Conservation (phyloP, 177 flowering plant genomes). For the Vitis hybrid region DNA sequence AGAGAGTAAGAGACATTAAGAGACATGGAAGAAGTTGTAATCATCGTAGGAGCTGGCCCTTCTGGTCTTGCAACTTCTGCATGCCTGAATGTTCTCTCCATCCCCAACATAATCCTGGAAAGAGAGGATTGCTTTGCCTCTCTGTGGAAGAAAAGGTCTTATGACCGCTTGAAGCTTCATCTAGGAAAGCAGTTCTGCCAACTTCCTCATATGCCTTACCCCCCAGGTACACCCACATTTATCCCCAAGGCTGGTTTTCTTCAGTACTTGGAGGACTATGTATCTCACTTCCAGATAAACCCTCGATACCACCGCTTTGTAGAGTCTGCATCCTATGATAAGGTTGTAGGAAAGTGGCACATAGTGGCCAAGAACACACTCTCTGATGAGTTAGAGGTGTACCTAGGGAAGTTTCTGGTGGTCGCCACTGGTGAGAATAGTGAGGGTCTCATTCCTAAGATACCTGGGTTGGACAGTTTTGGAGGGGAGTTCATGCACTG, state of each 20-base stretch:
- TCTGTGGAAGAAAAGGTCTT: conserved; percentile 42
- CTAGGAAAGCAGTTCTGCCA: conserved; percentile 38
- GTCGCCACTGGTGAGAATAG: conserved; percentile 52
- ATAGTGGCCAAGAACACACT: conserved; percentile 13
- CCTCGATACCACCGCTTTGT: conserved; percentile 26
- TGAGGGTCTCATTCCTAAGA: conserved; percentile 30
- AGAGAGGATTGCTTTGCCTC: conserved; percentile 41
- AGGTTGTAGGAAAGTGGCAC: conserved; percentile 19
- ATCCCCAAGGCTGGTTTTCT: conserved; percentile 23
- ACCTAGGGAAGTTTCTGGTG: conserved; percentile 30
- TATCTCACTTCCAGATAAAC: conserved; percentile 13
- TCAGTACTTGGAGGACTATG: conserved; percentile 36
- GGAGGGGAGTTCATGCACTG: conserved; percentile 40
- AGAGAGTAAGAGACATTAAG: too few relatives aligned
- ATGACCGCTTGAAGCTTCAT: conserved; percentile 47
- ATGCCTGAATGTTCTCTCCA: conserved; percentile 23
- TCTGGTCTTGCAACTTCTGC: conserved; percentile 46
- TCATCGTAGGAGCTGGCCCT: conserved; percentile 56
- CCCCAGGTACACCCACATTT: conserved; percentile 20
- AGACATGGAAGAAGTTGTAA: too few relatives aligned
- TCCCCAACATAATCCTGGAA: conserved; percentile 38
- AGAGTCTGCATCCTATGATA: conserved; percentile 27
- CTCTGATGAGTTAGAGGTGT: conserved; percentile 15
- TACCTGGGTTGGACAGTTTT: conserved; percentile 39
- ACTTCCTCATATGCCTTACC: conserved; percentile 39